phyloP scores from a whole-genome alignment of 768 basidiomycete species.

The Phanerodontia chrysosporium region DNA sequence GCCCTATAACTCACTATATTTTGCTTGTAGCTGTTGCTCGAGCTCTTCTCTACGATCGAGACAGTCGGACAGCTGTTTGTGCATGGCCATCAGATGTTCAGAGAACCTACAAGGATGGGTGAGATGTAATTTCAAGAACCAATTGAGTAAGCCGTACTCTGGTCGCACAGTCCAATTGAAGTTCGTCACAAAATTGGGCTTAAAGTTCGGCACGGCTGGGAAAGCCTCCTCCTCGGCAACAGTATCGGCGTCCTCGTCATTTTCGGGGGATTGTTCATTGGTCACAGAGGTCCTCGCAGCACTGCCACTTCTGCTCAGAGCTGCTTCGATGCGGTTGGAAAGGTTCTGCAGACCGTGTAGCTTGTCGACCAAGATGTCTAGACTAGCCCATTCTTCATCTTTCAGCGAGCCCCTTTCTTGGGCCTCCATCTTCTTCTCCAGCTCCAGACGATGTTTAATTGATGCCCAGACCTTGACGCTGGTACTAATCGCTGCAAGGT shows the following conservation, averaged over 20 bases:
- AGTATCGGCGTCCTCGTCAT: not conserved
- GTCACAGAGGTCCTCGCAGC: not conserved
- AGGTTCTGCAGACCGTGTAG: conserved; percentile 50
- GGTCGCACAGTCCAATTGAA: conserved; percentile 61
- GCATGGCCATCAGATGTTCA: conserved; percentile 42
- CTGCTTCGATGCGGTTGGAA: conserved; percentile 50
- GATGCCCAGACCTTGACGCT: conserved; percentile 58
- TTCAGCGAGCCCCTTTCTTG: conserved; percentile 21
- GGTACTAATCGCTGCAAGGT: conserved; percentile 59
- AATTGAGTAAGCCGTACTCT: conserved; percentile 38
- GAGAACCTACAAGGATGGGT: conserved; percentile 50
- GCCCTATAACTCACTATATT: conserved; percentile 42
- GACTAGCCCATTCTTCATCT: conserved; percentile 48
- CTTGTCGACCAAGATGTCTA: conserved; percentile 50
- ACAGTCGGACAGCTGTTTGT: conserved; percentile 42
- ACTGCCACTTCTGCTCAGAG: conserved; percentile 18
- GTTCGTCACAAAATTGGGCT: conserved; percentile 4
- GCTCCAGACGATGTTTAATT: conserved; percentile 45
- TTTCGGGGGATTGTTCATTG: not conserved
- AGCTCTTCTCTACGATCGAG: conserved; percentile 44
- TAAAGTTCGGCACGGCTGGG: conserved; percentile 11
- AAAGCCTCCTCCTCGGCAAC: not conserved
- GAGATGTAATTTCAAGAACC: not conserved
- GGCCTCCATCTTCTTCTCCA: conserved; percentile 54
- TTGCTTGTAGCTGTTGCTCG: conserved; percentile 48